Evolutionary conservation across 192 early-diverging fungal species (phyloP).

Genomic region (Podila verticillata): DNA sequence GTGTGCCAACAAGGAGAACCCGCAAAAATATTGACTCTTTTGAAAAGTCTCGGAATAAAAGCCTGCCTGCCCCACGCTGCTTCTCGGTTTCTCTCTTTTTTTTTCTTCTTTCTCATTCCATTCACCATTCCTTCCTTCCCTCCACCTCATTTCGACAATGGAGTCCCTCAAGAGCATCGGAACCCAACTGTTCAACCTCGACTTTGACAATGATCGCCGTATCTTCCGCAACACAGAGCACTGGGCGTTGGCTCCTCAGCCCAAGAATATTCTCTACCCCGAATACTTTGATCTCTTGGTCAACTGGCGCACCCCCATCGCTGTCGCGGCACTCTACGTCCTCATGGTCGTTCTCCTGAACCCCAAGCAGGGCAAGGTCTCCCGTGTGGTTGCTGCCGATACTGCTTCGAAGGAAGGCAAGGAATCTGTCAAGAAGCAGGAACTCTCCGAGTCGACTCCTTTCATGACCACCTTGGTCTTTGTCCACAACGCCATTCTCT

Average conservation of each 20-base stretch:
- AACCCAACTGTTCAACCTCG: slow-evolving; percentile 28
- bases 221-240: slow-evolving; percentile 44
- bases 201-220: slow-evolving; percentile 37
- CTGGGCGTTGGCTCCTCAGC: slow-evolving; percentile 41
- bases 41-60: neutral
- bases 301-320: slow-evolving; percentile 49
- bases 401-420: slow-evolving; percentile 22
- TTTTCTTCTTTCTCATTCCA: slow-evolving; percentile 5
- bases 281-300: slow-evolving; percentile 47
- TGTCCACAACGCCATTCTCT: slow-evolving; percentile 73
- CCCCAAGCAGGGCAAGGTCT: slow-evolving; percentile 44
- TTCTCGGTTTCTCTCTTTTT: neutral
- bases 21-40: neutral
- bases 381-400: slow-evolving; percentile 49
- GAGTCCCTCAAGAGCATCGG: slow-evolving; percentile 30
- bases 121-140: slow-evolving; percentile 1
- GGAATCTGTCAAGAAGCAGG: slow-evolving; percentile 9
- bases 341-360: slow-evolving; percentile 44
- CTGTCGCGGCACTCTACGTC: slow-evolving; percentile 36
- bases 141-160: slow-evolving; percentile 7
- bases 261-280: slow-evolving; percentile 44
- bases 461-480: slow-evolving; percentile 68
- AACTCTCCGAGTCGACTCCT: slow-evolving; percentile 36
- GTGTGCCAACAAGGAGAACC: neutral
- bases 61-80: neutral